Conservation (phyloP, 345 rosid species). For the Linum tenue region DNA sequence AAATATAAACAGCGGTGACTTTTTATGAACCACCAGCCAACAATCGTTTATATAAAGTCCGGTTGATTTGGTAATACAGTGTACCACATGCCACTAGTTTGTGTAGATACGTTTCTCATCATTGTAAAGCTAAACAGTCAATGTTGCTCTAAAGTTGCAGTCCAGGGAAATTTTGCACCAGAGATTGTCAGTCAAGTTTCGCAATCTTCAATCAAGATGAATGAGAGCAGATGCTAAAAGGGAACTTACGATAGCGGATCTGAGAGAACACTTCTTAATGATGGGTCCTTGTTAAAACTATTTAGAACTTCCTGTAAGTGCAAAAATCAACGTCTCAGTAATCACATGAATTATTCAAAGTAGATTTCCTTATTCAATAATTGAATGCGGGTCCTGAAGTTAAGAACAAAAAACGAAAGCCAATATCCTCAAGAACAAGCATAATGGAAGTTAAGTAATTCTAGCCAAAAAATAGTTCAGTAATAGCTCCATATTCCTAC, state of each 20-base stretch:
- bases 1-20: too few relatives aligned
- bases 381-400: background rate
- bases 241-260: conserved; percentile 91
- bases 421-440: background rate
- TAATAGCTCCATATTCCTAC: background rate
- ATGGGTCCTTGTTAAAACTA: conserved; percentile 62
- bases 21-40: too few relatives aligned
- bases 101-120: too few relatives aligned
- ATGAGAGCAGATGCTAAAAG: conserved; percentile 11
- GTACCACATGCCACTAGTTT: too few relatives aligned
- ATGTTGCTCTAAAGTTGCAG: too few relatives aligned
- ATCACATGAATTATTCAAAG: conserved; percentile 23
- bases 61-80: too few relatives aligned
- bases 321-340: conserved; percentile 29
- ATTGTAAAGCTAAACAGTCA: too few relatives aligned
- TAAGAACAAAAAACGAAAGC: background rate
- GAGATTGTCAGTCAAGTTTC: too few relatives aligned
- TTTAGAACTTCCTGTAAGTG: conserved; percentile 53
- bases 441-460: background rate
- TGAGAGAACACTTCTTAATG: conserved; percentile 91
- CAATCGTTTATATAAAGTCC: too few relatives aligned
- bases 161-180: too few relatives aligned
- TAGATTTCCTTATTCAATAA: conserved; percentile 8
- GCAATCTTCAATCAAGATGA: background rate
- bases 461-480: background rate